Percentiles rank a stretch among this genome's conserved stretches.
Conservation (phyloP, 495 filamentous ascomycete species). For the Baudoinia panamericana region DNA sequence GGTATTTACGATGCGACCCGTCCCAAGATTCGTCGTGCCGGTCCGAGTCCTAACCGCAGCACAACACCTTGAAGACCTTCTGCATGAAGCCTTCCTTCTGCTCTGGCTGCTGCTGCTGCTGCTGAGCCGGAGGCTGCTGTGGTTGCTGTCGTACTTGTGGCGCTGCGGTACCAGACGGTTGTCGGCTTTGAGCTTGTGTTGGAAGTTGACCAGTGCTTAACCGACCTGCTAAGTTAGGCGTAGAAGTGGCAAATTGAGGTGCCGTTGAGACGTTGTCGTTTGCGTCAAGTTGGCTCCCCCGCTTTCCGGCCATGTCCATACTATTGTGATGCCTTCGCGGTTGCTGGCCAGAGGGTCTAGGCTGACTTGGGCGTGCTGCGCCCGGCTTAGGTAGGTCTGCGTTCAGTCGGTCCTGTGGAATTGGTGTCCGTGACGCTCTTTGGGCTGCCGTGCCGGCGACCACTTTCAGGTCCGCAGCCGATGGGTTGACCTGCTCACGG, state of each 20-base stretch:
- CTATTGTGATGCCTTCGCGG: constrained; percentile 46
- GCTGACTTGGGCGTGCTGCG: constrained; percentile 44
- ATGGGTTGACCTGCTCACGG: constrained; percentile 32
- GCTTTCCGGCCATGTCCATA: constrained; percentile 38
- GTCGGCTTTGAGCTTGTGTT: constrained; percentile 32
- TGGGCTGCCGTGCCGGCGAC: constrained; percentile 3
- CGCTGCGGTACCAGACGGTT: constrained; percentile 4
- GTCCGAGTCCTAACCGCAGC: constrained; percentile 14
- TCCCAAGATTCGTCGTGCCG: background rate
- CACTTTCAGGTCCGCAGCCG: constrained; percentile 36
- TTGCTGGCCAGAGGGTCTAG: constrained; percentile 60
- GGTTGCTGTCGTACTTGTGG: background rate
- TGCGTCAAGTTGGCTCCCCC: constrained; percentile 60
- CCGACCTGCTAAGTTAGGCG: constrained; percentile 63
- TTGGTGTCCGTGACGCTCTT: constrained; percentile 45
- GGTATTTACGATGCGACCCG: too few relatives aligned
- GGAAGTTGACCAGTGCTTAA: constrained; percentile 34
- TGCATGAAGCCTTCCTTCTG: constrained; percentile 14
- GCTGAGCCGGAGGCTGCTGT: constrained; percentile 7
- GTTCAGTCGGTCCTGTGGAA: constrained; percentile 82
- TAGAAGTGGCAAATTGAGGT: constrained; percentile 83
- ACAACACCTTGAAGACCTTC: constrained; percentile 19
- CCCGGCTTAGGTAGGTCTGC: constrained; percentile 43
- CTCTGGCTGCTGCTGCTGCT: constrained; percentile 6
- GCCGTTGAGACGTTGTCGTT: constrained; percentile 57